phyloP scores from a whole-genome alignment of 495 filamentous ascomycete species.

The Aspergillus homomorphus region DNA sequence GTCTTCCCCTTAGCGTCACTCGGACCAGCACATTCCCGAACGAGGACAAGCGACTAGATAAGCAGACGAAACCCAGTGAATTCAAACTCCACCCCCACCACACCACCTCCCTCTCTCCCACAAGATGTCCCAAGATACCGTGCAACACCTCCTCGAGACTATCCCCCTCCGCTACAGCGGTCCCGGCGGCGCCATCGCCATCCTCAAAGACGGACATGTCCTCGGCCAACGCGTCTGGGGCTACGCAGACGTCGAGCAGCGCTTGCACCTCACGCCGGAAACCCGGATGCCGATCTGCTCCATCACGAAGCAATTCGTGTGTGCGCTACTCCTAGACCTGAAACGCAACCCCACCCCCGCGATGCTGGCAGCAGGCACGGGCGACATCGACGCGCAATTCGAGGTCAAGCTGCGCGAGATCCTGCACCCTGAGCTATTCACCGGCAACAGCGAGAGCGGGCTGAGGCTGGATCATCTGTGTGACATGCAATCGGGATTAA shows the following conservation, averaged over 20 bases:
- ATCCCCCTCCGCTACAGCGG: slow-evolving; percentile 12
- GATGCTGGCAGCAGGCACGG: slow-evolving; percentile 7
- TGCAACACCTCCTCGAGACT: not conserved
- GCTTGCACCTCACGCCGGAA: slow-evolving; percentile 21
- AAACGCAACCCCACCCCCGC: slow-evolving; percentile 16
- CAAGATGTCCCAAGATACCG: no score
- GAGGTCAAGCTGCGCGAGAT: not conserved
- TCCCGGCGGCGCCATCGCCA: slow-evolving; percentile 30
- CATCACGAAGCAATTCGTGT: slow-evolving; percentile 36
- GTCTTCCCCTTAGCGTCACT: no score
- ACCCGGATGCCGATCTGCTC: slow-evolving; percentile 35
- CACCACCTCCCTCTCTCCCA: no score
- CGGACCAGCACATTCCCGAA: no score
- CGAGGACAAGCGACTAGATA: no score
- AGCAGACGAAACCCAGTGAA: no score
- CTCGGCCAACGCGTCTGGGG: slow-evolving; percentile 31
- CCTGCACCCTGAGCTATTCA: not conserved
- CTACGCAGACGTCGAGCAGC: slow-evolving; percentile 29
- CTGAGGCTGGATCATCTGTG: slow-evolving; percentile 25
- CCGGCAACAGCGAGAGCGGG: not conserved
- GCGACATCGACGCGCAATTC: not conserved
- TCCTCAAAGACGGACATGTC: slow-evolving; percentile 30
- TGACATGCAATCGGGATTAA: slow-evolving; percentile 34
- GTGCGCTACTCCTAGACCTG: slow-evolving; percentile 28
- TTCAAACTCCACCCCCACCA: no score